phyloP scores from a whole-genome alignment of 2,329 filamentous ascomycete genomes.

The Fusarium longipes region DNA sequence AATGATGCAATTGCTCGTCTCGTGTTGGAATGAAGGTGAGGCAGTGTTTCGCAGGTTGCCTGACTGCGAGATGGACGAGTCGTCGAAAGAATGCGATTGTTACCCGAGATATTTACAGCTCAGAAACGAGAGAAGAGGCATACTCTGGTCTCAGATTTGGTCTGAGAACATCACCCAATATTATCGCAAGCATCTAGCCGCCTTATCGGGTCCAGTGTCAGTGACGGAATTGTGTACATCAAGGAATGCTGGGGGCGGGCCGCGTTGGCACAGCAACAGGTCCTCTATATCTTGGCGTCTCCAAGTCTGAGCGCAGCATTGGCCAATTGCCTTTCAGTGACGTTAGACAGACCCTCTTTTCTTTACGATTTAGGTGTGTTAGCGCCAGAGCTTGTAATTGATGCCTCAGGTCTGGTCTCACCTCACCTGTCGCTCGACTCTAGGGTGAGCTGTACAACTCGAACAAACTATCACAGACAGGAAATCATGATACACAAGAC shows the following conservation, averaged over 20 bases:
- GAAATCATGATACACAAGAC: too few relatives aligned
- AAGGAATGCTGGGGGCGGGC: conserved; percentile 1
- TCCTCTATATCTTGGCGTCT: conserved; percentile 19
- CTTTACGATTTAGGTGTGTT: background rate
- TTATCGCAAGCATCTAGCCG: background rate
- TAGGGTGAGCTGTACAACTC: too few relatives aligned
- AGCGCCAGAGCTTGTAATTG: too few relatives aligned
- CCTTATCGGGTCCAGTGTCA: conserved; percentile 27
- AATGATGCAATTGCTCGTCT: conserved; percentile 3
- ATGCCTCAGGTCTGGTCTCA: too few relatives aligned
- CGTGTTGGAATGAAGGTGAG: conserved; percentile 24
- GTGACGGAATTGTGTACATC: conserved; percentile 33
- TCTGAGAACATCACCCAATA: conserved; percentile 13
- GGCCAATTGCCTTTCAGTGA: background rate
- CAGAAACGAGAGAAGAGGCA: conserved; percentile 1
- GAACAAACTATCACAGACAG: too few relatives aligned
- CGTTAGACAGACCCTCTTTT: background rate
- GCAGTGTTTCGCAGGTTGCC: conserved; percentile 8
- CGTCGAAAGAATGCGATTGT: conserved; percentile 30
- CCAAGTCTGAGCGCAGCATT: background rate
- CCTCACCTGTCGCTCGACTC: too few relatives aligned
- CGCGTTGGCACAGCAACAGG: conserved; percentile 46
- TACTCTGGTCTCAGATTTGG: background rate
- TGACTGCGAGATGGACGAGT: conserved; percentile 5
- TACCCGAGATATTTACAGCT: conserved; percentile 27